phyloP scores from a whole-genome alignment of 306 rosid species.

The Ceratonia siliqua region DNA sequence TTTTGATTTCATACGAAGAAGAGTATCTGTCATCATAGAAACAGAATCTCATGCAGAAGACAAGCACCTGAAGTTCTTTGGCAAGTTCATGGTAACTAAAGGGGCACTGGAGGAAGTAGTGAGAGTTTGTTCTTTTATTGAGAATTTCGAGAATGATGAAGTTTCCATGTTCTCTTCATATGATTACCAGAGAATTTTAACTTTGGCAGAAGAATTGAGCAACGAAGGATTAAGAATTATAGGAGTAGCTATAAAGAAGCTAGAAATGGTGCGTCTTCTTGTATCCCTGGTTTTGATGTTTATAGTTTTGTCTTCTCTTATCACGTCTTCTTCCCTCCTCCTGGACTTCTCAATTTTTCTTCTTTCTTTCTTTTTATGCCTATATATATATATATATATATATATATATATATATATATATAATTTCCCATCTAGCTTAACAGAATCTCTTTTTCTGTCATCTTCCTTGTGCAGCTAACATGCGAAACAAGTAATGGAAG shows the following conservation, averaged over 20 bases:
- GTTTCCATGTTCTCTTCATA: constrained; percentile 43
- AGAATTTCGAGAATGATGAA: constrained; percentile 42
- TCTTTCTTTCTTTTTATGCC: background rate
- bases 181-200: constrained; percentile 52
- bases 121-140: constrained; percentile 64
- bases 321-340: background rate
- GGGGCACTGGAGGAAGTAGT: constrained; percentile 86
- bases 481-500: constrained; percentile 36
- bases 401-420: background rate
- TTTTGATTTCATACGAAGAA: constrained; percentile 82
- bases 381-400: no score
- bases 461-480: constrained; percentile 39
- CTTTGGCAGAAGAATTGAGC: constrained; percentile 65
- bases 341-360: background rate
- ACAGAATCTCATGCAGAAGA: constrained; percentile 38
- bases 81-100: constrained; percentile 66
- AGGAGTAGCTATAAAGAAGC: constrained; percentile 76
- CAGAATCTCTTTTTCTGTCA: no score
- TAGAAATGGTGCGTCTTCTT: constrained; percentile 48
- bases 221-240: constrained; percentile 73
- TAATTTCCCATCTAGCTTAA: constrained; percentile 1
- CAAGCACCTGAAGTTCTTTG: constrained; percentile 30
- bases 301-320: background rate
- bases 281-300: background rate
- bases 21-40: constrained; percentile 76